These are phyloP conservation scores for Hypoxylon sp. DNA, from an alignment of 2,329 filamentous ascomycete genomes.

Conservation along the genomic window DNA sequence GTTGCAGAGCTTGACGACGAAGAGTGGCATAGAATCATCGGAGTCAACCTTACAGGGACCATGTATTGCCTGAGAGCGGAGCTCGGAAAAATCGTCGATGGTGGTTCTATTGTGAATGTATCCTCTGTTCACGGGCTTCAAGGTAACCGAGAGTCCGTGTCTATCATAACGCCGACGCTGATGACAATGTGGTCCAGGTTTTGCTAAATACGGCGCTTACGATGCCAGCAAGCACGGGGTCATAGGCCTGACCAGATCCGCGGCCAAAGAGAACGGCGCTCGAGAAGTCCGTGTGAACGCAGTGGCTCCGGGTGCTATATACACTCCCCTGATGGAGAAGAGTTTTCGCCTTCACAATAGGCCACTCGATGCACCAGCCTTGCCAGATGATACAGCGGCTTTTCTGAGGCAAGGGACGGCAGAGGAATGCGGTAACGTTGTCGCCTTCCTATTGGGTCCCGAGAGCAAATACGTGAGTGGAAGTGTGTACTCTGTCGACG, in stretches of 20 bases:
- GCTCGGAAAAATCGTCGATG: constrained; percentile 58
- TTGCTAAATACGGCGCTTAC: constrained; percentile 55
- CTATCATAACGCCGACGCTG: constrained; percentile 27
- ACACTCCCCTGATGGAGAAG: constrained; percentile 62
- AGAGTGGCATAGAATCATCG: constrained; percentile 62
- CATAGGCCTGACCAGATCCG: constrained; percentile 53
- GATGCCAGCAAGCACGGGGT: constrained; percentile 55
- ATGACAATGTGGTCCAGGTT: constrained; percentile 50
- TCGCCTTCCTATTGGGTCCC: constrained; percentile 61
- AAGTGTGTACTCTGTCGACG: constrained; percentile 60
- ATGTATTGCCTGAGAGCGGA: constrained; percentile 64
- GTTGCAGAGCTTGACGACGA: constrained; percentile 60
- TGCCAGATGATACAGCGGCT: constrained; percentile 55
- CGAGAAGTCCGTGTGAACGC: constrained; percentile 61
- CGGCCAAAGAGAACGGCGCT: constrained; percentile 55
- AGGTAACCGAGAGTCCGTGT: constrained; percentile 53
- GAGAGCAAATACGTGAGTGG: constrained; percentile 61
- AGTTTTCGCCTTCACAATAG: constrained; percentile 54
- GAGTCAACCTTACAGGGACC: constrained; percentile 62
- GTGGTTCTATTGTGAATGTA: constrained; percentile 70
- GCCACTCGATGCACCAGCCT: constrained; percentile 54
- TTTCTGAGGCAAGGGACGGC: constrained; percentile 59
- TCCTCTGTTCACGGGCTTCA: constrained; percentile 64
- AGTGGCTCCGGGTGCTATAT: constrained; percentile 62
- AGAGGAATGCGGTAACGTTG: constrained; percentile 60